Percentiles rank a stretch among this genome's conserved stretches.
Conservation (phyloP, 148 eudicot genomes). For the Vaccinium macrocarpon region DNA sequence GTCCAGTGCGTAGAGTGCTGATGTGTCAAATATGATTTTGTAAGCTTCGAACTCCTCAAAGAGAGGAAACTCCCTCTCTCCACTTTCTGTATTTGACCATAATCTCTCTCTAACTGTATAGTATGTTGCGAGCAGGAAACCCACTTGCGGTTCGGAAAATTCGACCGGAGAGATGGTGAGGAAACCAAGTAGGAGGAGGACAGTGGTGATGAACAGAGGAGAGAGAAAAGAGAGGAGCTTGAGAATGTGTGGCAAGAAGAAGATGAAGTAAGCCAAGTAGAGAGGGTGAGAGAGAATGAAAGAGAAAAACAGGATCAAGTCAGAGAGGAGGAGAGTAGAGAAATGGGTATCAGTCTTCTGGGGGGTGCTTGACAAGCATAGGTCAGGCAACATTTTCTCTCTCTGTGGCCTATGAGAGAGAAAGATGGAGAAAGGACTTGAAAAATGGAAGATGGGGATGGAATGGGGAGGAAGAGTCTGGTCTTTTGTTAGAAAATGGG, state of each 20-base stretch:
- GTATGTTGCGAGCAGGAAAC: slow-evolving; percentile 27
- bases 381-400: slow-evolving; percentile 41
- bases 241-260: slow-evolving; percentile 80
- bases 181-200: slow-evolving; percentile 45
- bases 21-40: slow-evolving; percentile 53
- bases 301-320: slow-evolving; percentile 32
- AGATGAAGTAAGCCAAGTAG: slow-evolving; percentile 64
- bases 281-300: slow-evolving; percentile 54
- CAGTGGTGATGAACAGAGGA: slow-evolving; percentile 68
- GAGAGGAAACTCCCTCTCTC: slow-evolving; percentile 18
- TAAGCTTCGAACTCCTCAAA: slow-evolving; percentile 62
- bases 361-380: slow-evolving; percentile 29
- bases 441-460: slow-evolving; percentile 26
- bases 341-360: slow-evolving; percentile 22
- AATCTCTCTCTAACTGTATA: slow-evolving; percentile 30
- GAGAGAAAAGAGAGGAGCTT: slow-evolving; percentile 65
- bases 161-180: slow-evolving; percentile 6
- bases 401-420: background rate
- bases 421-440: slow-evolving; percentile 19
- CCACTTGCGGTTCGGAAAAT: slow-evolving; percentile 24
- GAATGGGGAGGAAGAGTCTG: slow-evolving; percentile 22
- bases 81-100: slow-evolving; percentile 16
- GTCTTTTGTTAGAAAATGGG: slow-evolving; percentile 19
- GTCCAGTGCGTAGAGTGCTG: slow-evolving; percentile 33
- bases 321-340: slow-evolving; percentile 26